Evolutionary conservation across 2,329 filamentous ascomycete species (phyloP).

Genomic region (Colletotrichum costaricense): DNA sequence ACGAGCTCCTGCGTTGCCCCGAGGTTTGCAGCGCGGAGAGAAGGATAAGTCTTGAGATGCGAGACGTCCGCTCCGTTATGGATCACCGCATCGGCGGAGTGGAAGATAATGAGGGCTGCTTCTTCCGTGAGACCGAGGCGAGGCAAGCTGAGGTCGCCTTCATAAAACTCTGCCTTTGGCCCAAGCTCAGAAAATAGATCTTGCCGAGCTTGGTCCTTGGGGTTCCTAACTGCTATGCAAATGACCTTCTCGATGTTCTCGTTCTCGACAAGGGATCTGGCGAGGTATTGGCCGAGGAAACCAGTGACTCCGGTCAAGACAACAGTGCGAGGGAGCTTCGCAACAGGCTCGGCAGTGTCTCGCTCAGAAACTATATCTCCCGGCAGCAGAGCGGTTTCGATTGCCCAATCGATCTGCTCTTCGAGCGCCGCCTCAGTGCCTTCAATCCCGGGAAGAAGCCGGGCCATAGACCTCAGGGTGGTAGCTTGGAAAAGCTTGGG

Average conservation of each 20-base stretch:
- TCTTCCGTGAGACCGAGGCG: slow-evolving; percentile 51
- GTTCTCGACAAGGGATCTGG: slow-evolving; percentile 24
- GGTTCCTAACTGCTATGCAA: slow-evolving; percentile 30
- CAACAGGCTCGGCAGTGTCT: not conserved
- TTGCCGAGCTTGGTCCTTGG: not conserved
- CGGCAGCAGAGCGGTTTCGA: slow-evolving; percentile 43
- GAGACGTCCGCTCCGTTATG: slow-evolving; percentile 55
- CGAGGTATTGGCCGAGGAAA: slow-evolving; percentile 37
- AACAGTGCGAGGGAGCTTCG: slow-evolving; percentile 11
- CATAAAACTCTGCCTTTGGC: not conserved
- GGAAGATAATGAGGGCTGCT: not conserved
- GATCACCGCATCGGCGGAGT: slow-evolving; percentile 58
- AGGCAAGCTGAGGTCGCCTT: slow-evolving; percentile 49
- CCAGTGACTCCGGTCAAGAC: slow-evolving; percentile 35
- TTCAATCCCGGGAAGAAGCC: slow-evolving; percentile 35
- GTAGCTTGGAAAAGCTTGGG: slow-evolving; percentile 47
- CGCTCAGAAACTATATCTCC: not conserved
- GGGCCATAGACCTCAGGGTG: slow-evolving; percentile 50
- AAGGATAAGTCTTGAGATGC: slow-evolving; percentile 45
- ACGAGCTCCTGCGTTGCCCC: slow-evolving; percentile 44
- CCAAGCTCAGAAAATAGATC: not conserved
- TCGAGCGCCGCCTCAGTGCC: not conserved
- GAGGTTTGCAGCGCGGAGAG: slow-evolving; percentile 44
- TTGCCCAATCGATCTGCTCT: slow-evolving; percentile 40
- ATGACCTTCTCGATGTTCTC: slow-evolving; percentile 30